Evolutionary conservation across 257 asterid genomes (phyloP).

Genomic region (Fraxinus cuspidata): DNA sequence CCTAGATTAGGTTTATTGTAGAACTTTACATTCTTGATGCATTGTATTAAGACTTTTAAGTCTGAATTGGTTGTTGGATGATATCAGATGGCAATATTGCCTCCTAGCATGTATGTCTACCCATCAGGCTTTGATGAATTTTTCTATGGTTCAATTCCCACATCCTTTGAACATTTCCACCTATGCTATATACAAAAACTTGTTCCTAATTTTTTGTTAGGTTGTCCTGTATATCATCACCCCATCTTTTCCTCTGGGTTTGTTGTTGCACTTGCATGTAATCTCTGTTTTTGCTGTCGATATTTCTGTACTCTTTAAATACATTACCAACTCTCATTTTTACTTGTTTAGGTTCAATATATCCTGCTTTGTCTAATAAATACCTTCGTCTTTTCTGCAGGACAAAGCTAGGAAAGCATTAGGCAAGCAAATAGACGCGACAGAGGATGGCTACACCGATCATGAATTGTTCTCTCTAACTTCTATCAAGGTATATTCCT

Average conservation of each 20-base stretch:
- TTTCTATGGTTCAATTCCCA: neutral
- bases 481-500: slow-evolving; percentile 63
- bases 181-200: neutral
- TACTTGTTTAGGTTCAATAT: neutral
- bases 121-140: neutral
- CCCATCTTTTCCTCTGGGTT: neutral
- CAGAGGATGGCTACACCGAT: slow-evolving; percentile 75
- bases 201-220: neutral
- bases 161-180: neutral
- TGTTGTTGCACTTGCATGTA: slow-evolving; percentile 1
- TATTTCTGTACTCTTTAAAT: neutral
- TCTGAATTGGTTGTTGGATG: neutral
- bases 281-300: neutral
- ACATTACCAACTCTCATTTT: neutral
- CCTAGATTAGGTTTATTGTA: neutral
- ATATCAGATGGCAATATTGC: neutral
- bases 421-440: slow-evolving; percentile 69
- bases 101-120: neutral
- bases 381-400: slow-evolving; percentile 40
- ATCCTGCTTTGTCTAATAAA: slow-evolving; percentile 16
- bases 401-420: slow-evolving; percentile 89
- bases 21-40: neutral
- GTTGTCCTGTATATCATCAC: neutral
- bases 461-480: slow-evolving; percentile 74
- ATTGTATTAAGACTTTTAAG: neutral